Percentiles rank a stretch among this genome's conserved stretches.
These are phyloP conservation scores for Ochromonas danica DNA, from an alignment of 108 stramenopile species.

Conservation along the genomic window DNA sequence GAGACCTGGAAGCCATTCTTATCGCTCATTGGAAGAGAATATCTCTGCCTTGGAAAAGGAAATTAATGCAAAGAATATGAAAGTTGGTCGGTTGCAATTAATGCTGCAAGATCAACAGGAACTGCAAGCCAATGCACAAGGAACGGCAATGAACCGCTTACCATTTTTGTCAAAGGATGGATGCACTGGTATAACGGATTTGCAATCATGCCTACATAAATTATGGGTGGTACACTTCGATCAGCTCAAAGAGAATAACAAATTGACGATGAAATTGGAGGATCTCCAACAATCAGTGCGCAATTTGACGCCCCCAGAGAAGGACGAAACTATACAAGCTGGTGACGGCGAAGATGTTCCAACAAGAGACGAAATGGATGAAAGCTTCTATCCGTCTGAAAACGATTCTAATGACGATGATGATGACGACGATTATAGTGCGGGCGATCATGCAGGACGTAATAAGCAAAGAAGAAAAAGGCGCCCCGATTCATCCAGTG, in stretches of 20 bases:
- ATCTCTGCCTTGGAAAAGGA: background rate
- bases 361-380: background rate
- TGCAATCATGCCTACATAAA: background rate
- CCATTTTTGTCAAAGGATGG: background rate
- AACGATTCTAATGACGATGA: background rate
- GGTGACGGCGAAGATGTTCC: background rate
- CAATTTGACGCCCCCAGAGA: background rate
- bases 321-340: too few relatives aligned
- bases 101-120: background rate
- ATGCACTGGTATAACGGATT: background rate
- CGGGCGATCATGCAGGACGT: too few relatives aligned
- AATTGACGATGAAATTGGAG: background rate
- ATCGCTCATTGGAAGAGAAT: background rate
- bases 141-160: background rate
- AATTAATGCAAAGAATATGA: background rate
- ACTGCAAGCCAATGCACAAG: background rate
- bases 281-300: background rate
- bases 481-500: too few relatives aligned
- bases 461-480: too few relatives aligned
- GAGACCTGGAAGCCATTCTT: background rate
- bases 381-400: slow-evolving; percentile 7
- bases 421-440: too few relatives aligned
- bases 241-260: background rate
- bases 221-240: background rate
- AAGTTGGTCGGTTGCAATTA: background rate